These are phyloP conservation scores for Hyaloscypha variabilis DNA, from an alignment of 495 filamentous ascomycete species.

Conservation along the genomic window DNA sequence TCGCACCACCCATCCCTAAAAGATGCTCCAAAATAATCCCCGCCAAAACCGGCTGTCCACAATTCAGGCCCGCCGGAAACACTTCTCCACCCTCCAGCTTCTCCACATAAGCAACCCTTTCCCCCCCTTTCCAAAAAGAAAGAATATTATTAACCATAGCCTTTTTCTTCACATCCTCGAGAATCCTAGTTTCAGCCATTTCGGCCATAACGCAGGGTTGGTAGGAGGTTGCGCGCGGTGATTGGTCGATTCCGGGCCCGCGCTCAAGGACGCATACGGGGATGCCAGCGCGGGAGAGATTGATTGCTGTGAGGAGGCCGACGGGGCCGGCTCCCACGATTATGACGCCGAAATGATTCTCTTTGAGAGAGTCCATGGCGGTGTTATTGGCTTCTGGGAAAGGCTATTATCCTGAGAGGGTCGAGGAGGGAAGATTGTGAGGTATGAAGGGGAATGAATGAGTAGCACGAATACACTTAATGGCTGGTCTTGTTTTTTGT, in stretches of 20 bases:
- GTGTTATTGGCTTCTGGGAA: background rate
- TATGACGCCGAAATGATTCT: background rate
- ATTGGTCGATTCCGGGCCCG: background rate
- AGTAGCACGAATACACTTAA: too few species aligned
- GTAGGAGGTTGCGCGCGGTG: background rate
- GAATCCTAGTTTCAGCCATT: background rate
- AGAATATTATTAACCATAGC: constrained; percentile 8
- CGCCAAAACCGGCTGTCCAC: background rate
- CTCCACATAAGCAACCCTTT: background rate
- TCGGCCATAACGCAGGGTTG: constrained; percentile 4
- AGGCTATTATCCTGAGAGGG: too few species aligned
- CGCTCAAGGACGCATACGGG: background rate
- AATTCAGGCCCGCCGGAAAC: constrained; percentile 1
- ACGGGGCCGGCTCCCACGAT: background rate
- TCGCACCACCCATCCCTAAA: background rate
- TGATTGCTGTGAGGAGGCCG: constrained; percentile 1
- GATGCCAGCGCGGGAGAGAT: background rate
- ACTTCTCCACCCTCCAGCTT: background rate
- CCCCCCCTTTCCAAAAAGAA: background rate
- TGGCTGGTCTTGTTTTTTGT: too few species aligned
- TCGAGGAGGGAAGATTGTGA: too few species aligned
- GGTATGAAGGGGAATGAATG: too few species aligned
- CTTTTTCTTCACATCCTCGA: background rate
- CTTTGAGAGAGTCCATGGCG: background rate
- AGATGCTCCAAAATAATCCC: background rate